Evolutionary conservation across 176 grass and related monocot genomes (phyloP).

Genomic region (Secale cereale): DNA sequence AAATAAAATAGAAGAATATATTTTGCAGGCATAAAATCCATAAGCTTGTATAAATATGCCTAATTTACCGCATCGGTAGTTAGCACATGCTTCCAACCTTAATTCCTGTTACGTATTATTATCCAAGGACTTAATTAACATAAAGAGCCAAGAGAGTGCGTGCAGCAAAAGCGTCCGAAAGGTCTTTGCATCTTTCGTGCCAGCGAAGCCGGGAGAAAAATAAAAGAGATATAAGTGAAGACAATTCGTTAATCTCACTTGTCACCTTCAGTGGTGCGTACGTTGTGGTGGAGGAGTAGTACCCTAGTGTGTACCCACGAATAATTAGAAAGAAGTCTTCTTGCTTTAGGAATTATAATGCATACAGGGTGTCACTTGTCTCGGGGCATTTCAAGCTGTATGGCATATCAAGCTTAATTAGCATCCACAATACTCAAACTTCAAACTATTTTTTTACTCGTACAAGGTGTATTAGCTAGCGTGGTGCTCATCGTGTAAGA

Average conservation of each 20-base stretch:
- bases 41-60: not conserved
- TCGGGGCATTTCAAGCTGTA: slow-evolving; percentile 27
- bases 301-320: not conserved
- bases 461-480: not conserved
- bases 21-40: not conserved
- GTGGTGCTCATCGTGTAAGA: not conserved
- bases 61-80: not conserved
- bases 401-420: not conserved
- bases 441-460: not conserved
- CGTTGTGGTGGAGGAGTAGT: not conserved
- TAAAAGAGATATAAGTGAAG: not conserved
- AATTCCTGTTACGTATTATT: not conserved
- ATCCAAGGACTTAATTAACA: slow-evolving; percentile 35
- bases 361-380: slow-evolving; percentile 43
- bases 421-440: not conserved
- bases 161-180: slow-evolving; percentile 19
- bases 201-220: slow-evolving; percentile 16
- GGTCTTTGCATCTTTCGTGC: not conserved
- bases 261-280: not conserved
- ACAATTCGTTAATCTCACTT: not conserved
- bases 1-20: too few relatives aligned
- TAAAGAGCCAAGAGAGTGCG: slow-evolving; percentile 19
- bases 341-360: slow-evolving; percentile 20
- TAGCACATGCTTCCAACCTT: slow-evolving; percentile 19
- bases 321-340: slow-evolving; percentile 11